phyloP scores from a whole-genome alignment of 495 filamentous ascomycete species.

The Annulohypoxylon stygium region DNA sequence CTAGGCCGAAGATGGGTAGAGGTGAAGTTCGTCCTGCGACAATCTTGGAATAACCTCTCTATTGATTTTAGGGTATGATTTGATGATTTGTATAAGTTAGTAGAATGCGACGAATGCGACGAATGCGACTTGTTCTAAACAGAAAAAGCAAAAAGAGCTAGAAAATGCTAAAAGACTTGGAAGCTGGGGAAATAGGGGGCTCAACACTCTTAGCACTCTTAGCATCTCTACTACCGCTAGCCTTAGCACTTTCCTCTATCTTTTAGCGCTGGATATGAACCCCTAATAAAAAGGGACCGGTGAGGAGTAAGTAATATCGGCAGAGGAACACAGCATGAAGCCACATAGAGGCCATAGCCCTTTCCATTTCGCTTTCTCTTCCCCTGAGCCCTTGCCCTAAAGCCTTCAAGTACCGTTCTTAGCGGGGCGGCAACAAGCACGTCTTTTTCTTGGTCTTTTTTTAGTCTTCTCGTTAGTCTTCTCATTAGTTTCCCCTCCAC shows the following conservation, averaged over 20 bases:
- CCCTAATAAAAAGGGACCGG: too few species aligned
- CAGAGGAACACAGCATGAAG: too few species aligned
- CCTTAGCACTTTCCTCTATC: not conserved
- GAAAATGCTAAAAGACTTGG: not conserved
- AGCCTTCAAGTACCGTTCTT: not conserved
- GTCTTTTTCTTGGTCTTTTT: not conserved
- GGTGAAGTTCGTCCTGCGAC: not conserved
- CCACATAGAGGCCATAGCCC: too few species aligned
- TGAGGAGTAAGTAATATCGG: too few species aligned
- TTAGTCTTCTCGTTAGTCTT: not conserved
- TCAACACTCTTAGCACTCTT: slow-evolving; percentile 10
- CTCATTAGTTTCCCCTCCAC: not conserved
- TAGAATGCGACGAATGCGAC: not conserved
- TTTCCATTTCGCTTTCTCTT: too few species aligned
- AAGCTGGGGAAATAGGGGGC: slow-evolving; percentile 5
- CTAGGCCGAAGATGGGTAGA: slow-evolving; percentile 33
- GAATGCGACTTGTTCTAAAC: not conserved
- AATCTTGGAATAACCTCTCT: not conserved
- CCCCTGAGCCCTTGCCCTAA: not conserved
- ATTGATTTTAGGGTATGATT: not conserved
- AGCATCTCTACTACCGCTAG: not conserved
- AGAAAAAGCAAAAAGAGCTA: not conserved
- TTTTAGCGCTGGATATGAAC: not conserved
- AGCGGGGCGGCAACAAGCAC: not conserved
- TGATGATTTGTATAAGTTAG: not conserved